Base-by-base conservation (phyloP, 768 basidiomycete genomes). In the Auriscalpium orientale region DNA sequence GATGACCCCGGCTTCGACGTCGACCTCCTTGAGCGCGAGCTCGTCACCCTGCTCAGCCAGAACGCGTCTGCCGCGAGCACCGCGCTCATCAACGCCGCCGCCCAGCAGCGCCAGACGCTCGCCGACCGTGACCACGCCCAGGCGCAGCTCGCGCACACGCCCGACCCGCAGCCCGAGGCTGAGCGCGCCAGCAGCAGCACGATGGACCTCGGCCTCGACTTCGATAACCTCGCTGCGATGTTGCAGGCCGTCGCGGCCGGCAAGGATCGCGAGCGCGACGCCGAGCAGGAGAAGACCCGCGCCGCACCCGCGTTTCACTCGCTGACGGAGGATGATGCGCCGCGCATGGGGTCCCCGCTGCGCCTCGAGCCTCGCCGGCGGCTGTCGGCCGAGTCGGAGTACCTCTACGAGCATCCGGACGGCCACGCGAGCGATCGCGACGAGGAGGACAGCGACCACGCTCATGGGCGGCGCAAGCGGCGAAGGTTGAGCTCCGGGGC, bases 271-370 rank as follows among this genome's bases (percentile, higher is more conserved):
- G 55, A 58, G 72, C 75, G 60, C 72, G 74, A 76, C 52, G 77
- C 79, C 51, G 76, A 74, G 58, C 77, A 76, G 56, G 68, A 66
- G 56, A 71, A 72, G 49, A 89, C 89, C 38, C 82, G 86, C 59
- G 81, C 80, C 2, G 85, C 87, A 0, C 87, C 89, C 49, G 82
- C 87, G 2, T 90, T 90, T 65, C 88, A 89, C 67, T 88, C 85
- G 13, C 79, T 89, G 16, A 89, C 85, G 16, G 81, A 82, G 38
- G 79, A 74, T 47, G 78, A 80, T 59, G 64, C 69, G 45, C 62
- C 58, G 50, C 45, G 49, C 51, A 28, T 28, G 28, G 53, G 47
- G 35, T 37, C 46, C 15, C 55, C 56, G 40, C 28, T 28, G 28
- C 28, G 28, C 28, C 58, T 54, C 20, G 49, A 55, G 46, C 12